phyloP scores from a whole-genome alignment of 495 filamentous ascomycete species.

The Xylaria grammica region DNA sequence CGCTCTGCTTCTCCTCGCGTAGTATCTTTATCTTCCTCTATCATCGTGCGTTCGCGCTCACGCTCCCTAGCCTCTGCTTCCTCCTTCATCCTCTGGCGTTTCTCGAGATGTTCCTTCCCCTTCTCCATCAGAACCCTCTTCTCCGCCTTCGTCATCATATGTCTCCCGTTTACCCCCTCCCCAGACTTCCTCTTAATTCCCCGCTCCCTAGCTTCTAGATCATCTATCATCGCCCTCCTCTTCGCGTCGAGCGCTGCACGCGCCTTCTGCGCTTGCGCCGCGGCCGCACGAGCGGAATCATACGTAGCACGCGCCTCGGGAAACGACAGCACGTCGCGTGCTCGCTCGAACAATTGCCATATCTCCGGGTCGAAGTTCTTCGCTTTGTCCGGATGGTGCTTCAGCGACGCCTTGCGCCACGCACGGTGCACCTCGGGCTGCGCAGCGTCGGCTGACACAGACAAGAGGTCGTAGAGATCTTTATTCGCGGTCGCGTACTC shows the following conservation, averaged over 20 bases:
- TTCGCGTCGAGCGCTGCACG: constrained; percentile 37
- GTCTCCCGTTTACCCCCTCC: constrained; percentile 26
- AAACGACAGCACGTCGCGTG: constrained; percentile 49
- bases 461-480: constrained; percentile 54
- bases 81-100: constrained; percentile 40
- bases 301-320: constrained; percentile 47
- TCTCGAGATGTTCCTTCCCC: constrained; percentile 42
- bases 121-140: constrained; percentile 43
- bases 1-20: background rate
- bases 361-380: constrained; percentile 50
- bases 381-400: constrained; percentile 59
- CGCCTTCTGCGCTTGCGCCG: constrained; percentile 40
- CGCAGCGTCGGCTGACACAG: constrained; percentile 45
- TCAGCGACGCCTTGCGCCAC: constrained; percentile 50
- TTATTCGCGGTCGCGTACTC: constrained; percentile 45
- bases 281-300: constrained; percentile 46
- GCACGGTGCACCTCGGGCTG: constrained; percentile 53
- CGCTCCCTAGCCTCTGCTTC: constrained; percentile 50
- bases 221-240: constrained; percentile 39
- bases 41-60: constrained; percentile 26
- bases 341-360: constrained; percentile 54
- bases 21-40: constrained; percentile 16
- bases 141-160: constrained; percentile 39
- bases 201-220: constrained; percentile 41
- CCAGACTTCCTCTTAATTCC: constrained; percentile 35